These are phyloP conservation scores for Nannizziopsis arthrosporioides DNA, from an alignment of 2,329 filamentous ascomycete species.

Conservation along the genomic window DNA sequence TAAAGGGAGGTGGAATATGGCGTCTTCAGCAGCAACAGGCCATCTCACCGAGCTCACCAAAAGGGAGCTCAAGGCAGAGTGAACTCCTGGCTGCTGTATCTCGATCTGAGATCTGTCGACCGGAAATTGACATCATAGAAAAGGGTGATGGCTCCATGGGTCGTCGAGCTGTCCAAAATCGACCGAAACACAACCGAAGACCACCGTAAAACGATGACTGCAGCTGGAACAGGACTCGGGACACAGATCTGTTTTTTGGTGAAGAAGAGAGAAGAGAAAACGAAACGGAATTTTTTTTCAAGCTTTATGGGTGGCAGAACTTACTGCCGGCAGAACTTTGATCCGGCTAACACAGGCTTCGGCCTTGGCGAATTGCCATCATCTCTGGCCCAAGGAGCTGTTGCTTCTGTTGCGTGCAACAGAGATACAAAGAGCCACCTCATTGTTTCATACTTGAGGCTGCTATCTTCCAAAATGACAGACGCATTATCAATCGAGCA, in stretches of 20 bases:
- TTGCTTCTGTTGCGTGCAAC: not conserved
- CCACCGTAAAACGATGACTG: constrained; percentile 30
- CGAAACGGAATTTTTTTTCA: constrained; percentile 24
- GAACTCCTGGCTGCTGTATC: constrained; percentile 40
- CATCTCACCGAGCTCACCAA: constrained; percentile 55
- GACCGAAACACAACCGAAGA: constrained; percentile 51
- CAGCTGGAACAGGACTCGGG: constrained; percentile 55
- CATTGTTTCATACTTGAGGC: not conserved
- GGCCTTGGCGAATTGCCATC: too few relatives aligned
- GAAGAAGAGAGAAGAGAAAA: constrained; percentile 27
- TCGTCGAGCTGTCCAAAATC: constrained; percentile 82
- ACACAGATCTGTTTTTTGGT: constrained; percentile 63
- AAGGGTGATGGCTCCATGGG: constrained; percentile 62
- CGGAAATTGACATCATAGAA: constrained; percentile 71
- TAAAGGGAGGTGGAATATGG: constrained; percentile 85
- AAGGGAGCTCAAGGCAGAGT: constrained; percentile 54
- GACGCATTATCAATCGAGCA: constrained; percentile 69
- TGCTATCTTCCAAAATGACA: constrained; percentile 30
- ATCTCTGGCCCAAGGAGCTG: not conserved
- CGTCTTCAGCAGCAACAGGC: constrained; percentile 45
- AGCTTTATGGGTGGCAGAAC: not conserved
- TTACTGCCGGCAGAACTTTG: constrained; percentile 1
- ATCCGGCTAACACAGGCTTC: not conserved
- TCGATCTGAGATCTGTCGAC: constrained; percentile 93
- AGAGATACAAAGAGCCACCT: not conserved